Evolutionary conservation across 768 basidiomycete genomes (phyloP).

Genomic region (Sarcomyxa edulis): DNA sequence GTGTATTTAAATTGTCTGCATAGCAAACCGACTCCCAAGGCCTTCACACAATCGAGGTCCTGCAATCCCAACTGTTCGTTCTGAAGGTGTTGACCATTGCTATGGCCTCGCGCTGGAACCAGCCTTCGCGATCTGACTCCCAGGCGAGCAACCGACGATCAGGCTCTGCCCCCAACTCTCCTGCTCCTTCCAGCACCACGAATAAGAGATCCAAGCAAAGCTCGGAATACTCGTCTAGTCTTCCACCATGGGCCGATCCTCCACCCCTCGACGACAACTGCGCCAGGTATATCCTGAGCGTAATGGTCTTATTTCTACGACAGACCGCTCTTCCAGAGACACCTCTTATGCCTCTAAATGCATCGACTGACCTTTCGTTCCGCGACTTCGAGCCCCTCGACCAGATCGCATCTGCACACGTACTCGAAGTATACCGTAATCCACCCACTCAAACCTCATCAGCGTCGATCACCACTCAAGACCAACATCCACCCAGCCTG

Average conservation of each 20-base stretch:
- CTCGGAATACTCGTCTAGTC: conserved; percentile 35
- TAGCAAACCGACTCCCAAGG: conserved; percentile 53
- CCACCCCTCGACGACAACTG: conserved; percentile 76
- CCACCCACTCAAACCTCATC: conserved; percentile 11
- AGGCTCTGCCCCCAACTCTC: conserved; percentile 30
- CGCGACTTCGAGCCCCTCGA: conserved; percentile 66
- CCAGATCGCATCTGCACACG: conserved; percentile 7
- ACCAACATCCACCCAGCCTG: conserved; percentile 17
- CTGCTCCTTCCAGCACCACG: conserved; percentile 24
- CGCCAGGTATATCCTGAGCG: conserved; percentile 75
- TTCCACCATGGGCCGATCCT: conserved; percentile 54
- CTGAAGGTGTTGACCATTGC: conserved; percentile 76
- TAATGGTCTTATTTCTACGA: conserved; percentile 78
- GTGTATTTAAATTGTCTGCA: conserved; percentile 11
- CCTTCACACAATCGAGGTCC: conserved; percentile 56
- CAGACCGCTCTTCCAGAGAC: conserved; percentile 57
- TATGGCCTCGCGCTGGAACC: conserved; percentile 73
- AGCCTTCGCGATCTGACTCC: conserved; percentile 37
- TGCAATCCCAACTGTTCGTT: conserved; percentile 84
- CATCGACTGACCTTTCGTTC: conserved; percentile 58
- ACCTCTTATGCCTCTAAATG: conserved; percentile 48
- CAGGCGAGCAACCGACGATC: conserved; percentile 33
- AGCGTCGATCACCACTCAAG: conserved; percentile 3
- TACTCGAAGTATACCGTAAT: conserved; percentile 8
- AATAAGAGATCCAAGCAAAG: conserved; percentile 32